Base-by-base conservation (phyloP, 1,284 basidiomycete genomes). In the Rugosomyces carneus region DNA sequence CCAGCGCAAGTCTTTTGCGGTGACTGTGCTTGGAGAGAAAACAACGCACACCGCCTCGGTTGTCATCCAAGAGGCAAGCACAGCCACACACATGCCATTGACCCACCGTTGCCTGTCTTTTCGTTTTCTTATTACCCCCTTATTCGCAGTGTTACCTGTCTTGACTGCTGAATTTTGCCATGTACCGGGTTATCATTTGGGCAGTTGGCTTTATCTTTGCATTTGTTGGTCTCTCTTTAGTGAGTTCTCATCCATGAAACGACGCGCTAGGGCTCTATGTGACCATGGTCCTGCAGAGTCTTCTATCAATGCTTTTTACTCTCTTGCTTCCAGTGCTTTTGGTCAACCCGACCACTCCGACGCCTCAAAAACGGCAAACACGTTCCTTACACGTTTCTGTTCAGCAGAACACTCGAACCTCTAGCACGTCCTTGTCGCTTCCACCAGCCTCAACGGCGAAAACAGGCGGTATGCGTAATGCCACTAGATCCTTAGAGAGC, bases 161-260 rank as follows among this genome's bases (percentile, higher is more conserved):
- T 32, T 42, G 45, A 31, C 13, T 32, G 20, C 15, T 38, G 21
- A 23, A 7, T 23, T 15, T 48, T 44, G 34, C 41, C 34, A 60
- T 62, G 59, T 49, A 54, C 31, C 44, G 50, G 44, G 39, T 53
- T 13, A 42, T 57, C 38, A 50, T 57, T 16, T 43, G 53, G 44
- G 53, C 45, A 38, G 56, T 48, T 32, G 57, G 60, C 40, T 44
- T 58, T 16, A 11, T 62, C 5, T 51, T 56, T 36, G 63, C 59
- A 36, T 53, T 43, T 1, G 48, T 59, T 39, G 61, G 62, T 21
- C 59, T 63, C 40, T 50, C 47, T 43, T 47, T 64, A 56, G 62
- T 63, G 47, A 41, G 61, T 53, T 7, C 11, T 15, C 21, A 11
- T 29, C 9, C 21, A 26, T 38, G 11, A 31, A 29, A 23, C 36